Evolutionary conservation across 2,329 filamentous ascomycete genomes (phyloP).

Genomic region (Mycosphaerelloides madeirae): DNA sequence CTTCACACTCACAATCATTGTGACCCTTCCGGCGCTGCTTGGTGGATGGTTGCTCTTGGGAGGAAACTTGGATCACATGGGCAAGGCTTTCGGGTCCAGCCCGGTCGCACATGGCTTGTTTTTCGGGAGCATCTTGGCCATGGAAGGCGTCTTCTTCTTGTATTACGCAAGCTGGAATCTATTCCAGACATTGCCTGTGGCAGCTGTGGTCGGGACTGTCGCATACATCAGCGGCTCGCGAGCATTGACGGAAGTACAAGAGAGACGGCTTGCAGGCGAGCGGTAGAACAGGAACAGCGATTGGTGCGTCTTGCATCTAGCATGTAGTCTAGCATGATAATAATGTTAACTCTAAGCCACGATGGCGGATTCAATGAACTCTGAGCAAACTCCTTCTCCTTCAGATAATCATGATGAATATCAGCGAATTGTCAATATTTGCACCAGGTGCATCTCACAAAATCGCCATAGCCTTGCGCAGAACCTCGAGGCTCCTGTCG

Average conservation of each 20-base stretch:
- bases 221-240: constrained; percentile 83
- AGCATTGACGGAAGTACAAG: constrained; percentile 88
- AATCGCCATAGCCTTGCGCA: constrained; percentile 53
- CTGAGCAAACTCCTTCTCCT: too few relatives aligned
- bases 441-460: constrained; percentile 34
- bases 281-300: constrained; percentile 36
- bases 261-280: constrained; percentile 70
- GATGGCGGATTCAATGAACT: too few relatives aligned
- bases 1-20: constrained; percentile 69
- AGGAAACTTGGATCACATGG: constrained; percentile 73
- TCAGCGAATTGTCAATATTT: too few relatives aligned
- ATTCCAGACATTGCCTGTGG: constrained; percentile 78
- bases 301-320: background rate
- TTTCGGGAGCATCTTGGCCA: constrained; percentile 76
- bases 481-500: constrained; percentile 52
- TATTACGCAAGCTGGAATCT: constrained; percentile 93
- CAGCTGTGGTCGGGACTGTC: constrained; percentile 61
- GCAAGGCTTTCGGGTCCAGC: constrained; percentile 68
- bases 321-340: background rate
- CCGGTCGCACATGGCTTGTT: constrained; percentile 80
- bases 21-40: constrained; percentile 68
- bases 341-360: too few relatives aligned
- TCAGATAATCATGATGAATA: too few relatives aligned
- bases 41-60: constrained; percentile 72
- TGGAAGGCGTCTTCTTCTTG: constrained; percentile 89